Base-by-base conservation (phyloP, 257 asterid species). In the Verbena officinalis region DNA sequence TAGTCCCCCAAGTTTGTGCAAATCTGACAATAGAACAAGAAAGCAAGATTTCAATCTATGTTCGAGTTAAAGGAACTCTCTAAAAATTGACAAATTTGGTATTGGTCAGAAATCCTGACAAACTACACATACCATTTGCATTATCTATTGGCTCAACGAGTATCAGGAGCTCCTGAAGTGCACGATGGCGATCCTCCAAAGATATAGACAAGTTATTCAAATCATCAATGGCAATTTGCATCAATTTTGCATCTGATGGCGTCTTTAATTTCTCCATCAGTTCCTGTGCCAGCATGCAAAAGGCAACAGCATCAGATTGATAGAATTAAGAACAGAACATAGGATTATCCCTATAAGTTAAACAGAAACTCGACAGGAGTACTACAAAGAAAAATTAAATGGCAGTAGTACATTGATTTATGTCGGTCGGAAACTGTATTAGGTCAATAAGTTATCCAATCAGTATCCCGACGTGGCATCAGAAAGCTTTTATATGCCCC, bases 91-190 rank as follows among this genome's bases (percentile, higher is more conserved):
- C 9, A 40, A 58, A 7, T 20, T 14, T 31, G 10, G 20, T 9
- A 58, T 23, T 15, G 21, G 27, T 5, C n/a, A 48, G 31, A 59
- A 46, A 22, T 73, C 54, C 14, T 20, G 17, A 45, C 40, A 33
- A 14, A 62, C 38, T 7, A 69, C 10, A 55, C 72, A 40, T 71
- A 91, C 97, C 96, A 66, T 82, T 88, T 46, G 97, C 97, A 71
- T 88, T 91, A 58, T 91, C 93, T 68, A 91, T 84, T 58, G 92
- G 95, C 88, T 88, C 96, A 67, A 88, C 97, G 55, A 91, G 93
- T 59, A 80, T 63, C 67, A 86, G 77, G 49, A 91, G 95, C 83
- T 91, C 96, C 81, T 88, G 81, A 59, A 91, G 84, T 10, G 97
- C 97, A 43, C 85, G 97, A 42, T 22, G 84, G 55, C 71, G 95